Percentiles rank a stretch among this genome's conserved stretches.
Evolutionary conservation across 2,329 filamentous ascomycete species (phyloP).

Genomic region (Claviceps sp.): DNA sequence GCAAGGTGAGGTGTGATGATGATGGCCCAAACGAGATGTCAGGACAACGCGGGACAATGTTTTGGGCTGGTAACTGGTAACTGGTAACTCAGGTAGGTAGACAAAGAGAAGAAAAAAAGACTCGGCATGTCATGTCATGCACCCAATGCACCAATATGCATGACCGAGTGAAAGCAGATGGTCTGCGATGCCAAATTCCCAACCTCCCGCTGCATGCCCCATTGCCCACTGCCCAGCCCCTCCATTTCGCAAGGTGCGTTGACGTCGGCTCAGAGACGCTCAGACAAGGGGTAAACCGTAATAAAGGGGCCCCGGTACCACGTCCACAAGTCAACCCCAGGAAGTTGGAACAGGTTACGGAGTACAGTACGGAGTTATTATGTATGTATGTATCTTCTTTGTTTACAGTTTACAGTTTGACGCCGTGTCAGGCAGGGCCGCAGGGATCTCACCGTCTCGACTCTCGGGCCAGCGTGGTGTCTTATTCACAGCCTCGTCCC

Average conservation of each 20-base stretch:
- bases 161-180: neutral
- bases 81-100: neutral
- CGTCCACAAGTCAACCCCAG: neutral
- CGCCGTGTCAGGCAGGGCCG: neutral
- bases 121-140: neutral
- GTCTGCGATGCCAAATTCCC: conserved; percentile 9
- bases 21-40: neutral
- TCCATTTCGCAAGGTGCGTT: conserved; percentile 3
- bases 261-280: neutral
- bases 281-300: too few relatives aligned
- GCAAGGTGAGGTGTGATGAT: neutral
- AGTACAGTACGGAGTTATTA: neutral
- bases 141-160: neutral
- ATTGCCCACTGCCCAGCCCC: conserved; percentile 15
- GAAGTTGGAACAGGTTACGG: neutral
- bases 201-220: conserved; percentile 16
- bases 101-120: neutral
- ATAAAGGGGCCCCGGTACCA: neutral
- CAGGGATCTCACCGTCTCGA: neutral
- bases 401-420: too few relatives aligned
- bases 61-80: neutral
- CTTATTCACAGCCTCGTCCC: neutral
- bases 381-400: too few relatives aligned
- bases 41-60: neutral
- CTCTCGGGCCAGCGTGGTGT: neutral